Base-by-base conservation (phyloP, 768 basidiomycete species). In the Coprinopsis sp. region DNA sequence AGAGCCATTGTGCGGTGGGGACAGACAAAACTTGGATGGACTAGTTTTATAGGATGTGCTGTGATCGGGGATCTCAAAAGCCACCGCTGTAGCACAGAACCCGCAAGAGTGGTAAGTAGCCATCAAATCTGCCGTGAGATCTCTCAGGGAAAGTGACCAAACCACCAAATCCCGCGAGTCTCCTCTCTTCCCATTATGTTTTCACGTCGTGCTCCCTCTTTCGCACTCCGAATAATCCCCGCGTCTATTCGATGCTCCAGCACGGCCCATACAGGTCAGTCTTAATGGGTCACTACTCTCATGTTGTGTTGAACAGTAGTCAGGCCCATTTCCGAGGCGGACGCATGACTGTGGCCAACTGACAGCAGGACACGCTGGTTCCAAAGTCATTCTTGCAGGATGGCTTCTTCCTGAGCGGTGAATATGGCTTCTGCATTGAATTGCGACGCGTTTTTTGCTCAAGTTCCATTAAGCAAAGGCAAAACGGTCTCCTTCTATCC, bases 331-430 rank as follows among this genome's bases (percentile, higher is more conserved):
- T 65, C 73, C 80, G 0, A 51, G 50, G 3, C 72, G 79, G 12
- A 84, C 87, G 1, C 88, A 91, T 61, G 64, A 63, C 25, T 87
- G 85, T 57, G 80, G 75, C 25, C 66, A 78, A 6, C 70, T 92
- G 47, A 67, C 73, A 49, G 56, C 70, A 27, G 56, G 61, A 21
- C 69, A 81, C 59, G 76, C 68, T 42, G 87, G 82, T 53, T 53
- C 65, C 14, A 59, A 58, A 49, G 89, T 93, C 51, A 74, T 85
- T 49, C 70, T 97, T 28, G 73, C 84, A 19, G 93, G 93, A 27
- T 90, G 86, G 84, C 69, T 95, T 48, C 81, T 87, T 54, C 78
- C 82, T 46, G 85, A 84, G 67, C 79, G 91, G 90, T 91, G 66
- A 66, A 76, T 69, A 50, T 54, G 61, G 56, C 55, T 56, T 58